Evolutionary conservation across 176 grass and related monocot species (phyloP), one percentile per base, ranked within the genome.

Genomic region (Otatea glauca): DNA sequence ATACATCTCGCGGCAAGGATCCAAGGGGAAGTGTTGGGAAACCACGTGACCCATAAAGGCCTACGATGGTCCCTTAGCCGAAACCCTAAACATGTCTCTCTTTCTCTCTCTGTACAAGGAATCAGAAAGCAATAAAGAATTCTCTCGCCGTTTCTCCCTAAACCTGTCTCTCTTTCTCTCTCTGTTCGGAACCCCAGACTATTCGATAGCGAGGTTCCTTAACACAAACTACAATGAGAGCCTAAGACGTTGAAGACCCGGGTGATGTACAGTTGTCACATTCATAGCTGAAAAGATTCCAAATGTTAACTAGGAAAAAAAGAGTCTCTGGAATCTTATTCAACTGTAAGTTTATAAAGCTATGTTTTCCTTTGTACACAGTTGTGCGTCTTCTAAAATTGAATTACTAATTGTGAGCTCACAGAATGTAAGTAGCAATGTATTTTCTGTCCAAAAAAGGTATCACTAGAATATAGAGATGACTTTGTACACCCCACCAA

Each of bases 401-500:
- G 83, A 82, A 65, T 71, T 74, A 42, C 59, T 68, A 50, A 12
- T 35, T 81, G 41, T 45, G 16, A 70, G 11, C 64, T 65, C 44
- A 53, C 62, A 71, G 42, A 70, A 83, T 51, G 39, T 67, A 80
- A 42, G 65, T 66, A 67, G 49, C 37, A 16, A 77, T 54, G 38
- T 43, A 15, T 66, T 48, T 76, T 48, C 56, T 48, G 39, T 77
- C 15, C 14, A 55, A 38, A 41, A 58, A 23, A 64, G 0, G 12
- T 34, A 63, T 65, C 55, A 10, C 51, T 81, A 81, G 16, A 50
- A 74, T 81, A 54, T 56, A 61, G 21, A 76, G 29, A 70, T 24
- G 71, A 35, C 21, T 82, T 76, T 82, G 71, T 88, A 84, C 89
- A 83, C 23, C 83, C 11, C 53, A 15, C 81, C 76, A 80, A 84